Percentiles rank a stretch among this genome's conserved stretches.
Evolutionary conservation across 768 basidiomycete genomes (phyloP).

Genomic region (Naganishia friedmannii): DNA sequence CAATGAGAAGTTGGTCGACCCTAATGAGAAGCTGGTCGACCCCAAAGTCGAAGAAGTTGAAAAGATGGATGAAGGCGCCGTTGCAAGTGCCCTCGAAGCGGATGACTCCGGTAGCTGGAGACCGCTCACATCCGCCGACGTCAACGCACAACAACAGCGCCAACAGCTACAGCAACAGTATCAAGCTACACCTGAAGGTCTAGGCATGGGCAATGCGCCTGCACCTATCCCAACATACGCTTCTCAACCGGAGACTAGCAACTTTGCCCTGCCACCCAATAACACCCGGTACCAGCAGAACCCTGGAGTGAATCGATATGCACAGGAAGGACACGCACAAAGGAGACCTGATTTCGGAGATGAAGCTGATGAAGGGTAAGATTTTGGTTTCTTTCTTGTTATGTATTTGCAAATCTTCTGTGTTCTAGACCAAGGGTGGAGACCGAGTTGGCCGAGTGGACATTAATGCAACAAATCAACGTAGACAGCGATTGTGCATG

Average conservation of each 20-base stretch:
- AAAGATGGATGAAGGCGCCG: conserved; percentile 40
- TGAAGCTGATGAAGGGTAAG: conserved; percentile 99
- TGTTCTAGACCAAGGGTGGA: background rate
- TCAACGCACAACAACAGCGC: conserved; percentile 27
- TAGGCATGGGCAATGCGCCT: background rate
- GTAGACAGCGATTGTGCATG: background rate
- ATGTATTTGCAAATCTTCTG: background rate
- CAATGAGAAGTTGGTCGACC: conserved; percentile 45
- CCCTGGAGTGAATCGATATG: conserved; percentile 22
- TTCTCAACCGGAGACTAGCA: conserved; percentile 49
- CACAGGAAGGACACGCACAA: conserved; percentile 25
- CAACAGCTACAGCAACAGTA: conserved; percentile 24
- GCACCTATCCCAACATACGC: conserved; percentile 14
- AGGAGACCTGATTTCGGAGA: conserved; percentile 63
- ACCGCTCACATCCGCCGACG: conserved; percentile 21
- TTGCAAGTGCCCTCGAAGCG: conserved; percentile 53
- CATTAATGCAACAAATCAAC: background rate
- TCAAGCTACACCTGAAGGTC: background rate
- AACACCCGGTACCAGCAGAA: conserved; percentile 29
- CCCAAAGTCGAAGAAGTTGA: conserved; percentile 37
- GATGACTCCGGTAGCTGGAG: conserved; percentile 58
- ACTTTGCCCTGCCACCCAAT: conserved; percentile 58
- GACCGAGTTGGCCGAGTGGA: background rate
- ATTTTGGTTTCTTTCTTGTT: conserved; percentile 37
- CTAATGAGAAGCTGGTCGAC: conserved; percentile 42